Evolutionary conservation across 176 grass and related monocot genomes (phyloP).

Genomic region (Avena eriantha): DNA sequence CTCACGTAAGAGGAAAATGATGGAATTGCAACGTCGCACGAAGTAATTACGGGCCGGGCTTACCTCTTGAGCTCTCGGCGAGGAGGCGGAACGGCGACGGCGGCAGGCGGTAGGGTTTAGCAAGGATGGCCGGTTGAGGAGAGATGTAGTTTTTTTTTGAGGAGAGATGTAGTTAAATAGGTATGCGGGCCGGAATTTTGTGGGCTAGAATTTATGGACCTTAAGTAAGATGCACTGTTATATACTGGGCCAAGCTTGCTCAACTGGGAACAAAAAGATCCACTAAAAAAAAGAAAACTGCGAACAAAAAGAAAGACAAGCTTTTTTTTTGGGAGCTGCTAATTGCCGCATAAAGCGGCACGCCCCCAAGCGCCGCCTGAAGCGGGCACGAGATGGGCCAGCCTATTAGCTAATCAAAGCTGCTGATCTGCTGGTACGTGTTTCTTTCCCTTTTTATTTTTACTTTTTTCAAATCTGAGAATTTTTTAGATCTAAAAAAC

Average conservation of each 20-base stretch:
- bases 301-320: too few species aligned
- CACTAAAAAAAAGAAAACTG: too few species aligned
- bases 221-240: not conserved
- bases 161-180: not conserved
- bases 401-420: too few species aligned
- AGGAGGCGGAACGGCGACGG: not conserved
- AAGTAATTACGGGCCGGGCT: not conserved
- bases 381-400: too few species aligned
- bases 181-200: not conserved
- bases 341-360: too few species aligned
- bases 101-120: constrained; percentile 2
- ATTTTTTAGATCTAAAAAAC: too few species aligned
- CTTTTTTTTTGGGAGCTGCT: too few species aligned
- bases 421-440: too few species aligned
- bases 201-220: not conserved
- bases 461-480: too few species aligned
- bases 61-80: not conserved
- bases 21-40: not conserved
- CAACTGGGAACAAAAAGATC: too few species aligned
- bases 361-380: too few species aligned
- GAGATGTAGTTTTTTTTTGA: not conserved
- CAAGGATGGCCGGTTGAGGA: not conserved
- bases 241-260: not conserved
- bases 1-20: not conserved
- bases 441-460: too few species aligned